Base-by-base conservation (phyloP, 192 early-diverging fungal genomes). In the Haplosporangium gracile region DNA sequence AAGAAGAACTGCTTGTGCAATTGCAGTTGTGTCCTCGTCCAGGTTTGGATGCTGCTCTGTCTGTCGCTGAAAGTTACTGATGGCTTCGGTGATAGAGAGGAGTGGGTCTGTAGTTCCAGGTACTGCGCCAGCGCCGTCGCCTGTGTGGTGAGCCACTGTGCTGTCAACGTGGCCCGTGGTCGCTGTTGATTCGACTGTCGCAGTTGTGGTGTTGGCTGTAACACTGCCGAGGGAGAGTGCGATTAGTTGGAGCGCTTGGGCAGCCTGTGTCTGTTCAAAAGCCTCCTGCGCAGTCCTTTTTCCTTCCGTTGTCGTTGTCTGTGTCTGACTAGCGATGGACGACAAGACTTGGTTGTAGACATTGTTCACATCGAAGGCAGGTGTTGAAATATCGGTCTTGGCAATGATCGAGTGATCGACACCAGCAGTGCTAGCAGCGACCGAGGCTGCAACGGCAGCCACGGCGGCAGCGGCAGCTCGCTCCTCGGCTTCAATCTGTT, bases 261-360 rank as follows among this genome's bases (percentile, higher is more conserved):
- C 84, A n/a, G 84, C 84, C 40, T 86, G 75, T 49, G 77, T 81
- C 22, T 86, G 77, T 3, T 79, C 84, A 57, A 77, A 43, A 0
- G 74, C 75, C 29, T 86, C 84, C 9, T 86, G 79, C 24, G 69
- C 60, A 26, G 82, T 55, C 32, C 70, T 77, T 53, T 78, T 77
- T 24, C 77, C 72, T 7, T 47, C 65, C 4, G 60, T 65, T 29
- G 29, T 65, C 29, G 60, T 65, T 73, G 78, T 74, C 43, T 68
- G 77, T 45, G 34, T 70, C 36, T 75, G 82, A 2, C 71, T 57
- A 18, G 72, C 43, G 43, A 76, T 47, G 60, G 60, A 65, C 24
- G 84, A 80, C 60, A 81, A 24, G 18, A 76, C 82, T 69, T 85
- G 79, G 51, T 70, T 80, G 24, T 80, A 74, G 39, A 85, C 49